These are phyloP conservation scores for Chytriomyces confervae DNA, from an alignment of 192 early-diverging fungal genomes.

Conservation along the genomic window DNA sequence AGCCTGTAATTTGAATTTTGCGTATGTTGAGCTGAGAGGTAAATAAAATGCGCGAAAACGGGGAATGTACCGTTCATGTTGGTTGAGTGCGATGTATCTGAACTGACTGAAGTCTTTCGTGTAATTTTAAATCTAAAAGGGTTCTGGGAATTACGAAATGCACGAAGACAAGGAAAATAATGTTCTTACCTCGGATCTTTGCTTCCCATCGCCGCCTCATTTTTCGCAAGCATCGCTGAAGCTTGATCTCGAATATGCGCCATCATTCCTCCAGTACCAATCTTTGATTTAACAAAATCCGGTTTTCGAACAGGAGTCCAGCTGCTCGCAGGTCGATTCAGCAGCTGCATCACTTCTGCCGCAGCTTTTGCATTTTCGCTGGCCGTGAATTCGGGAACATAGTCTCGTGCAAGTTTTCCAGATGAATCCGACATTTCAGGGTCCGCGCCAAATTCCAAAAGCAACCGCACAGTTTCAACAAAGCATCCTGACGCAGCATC, in stretches of 20 bases:
- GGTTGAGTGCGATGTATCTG: slow-evolving; percentile 39
- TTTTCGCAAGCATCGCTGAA: not conserved
- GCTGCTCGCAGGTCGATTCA: slow-evolving; percentile 6
- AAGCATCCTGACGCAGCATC: slow-evolving; percentile 47
- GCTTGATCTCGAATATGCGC: slow-evolving; percentile 31
- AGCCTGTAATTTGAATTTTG: not conserved
- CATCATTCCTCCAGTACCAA: slow-evolving; percentile 27
- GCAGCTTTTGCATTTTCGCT: not conserved
- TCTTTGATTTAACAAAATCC: slow-evolving; percentile 29
- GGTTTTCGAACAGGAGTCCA: slow-evolving; percentile 27
- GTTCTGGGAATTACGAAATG: not conserved
- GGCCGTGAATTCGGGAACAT: slow-evolving; percentile 11
- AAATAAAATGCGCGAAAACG: not conserved
- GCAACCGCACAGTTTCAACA: slow-evolving; percentile 30
- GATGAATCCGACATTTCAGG: slow-evolving; percentile 18
- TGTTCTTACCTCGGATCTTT: slow-evolving; percentile 17
- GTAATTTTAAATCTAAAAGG: slow-evolving; percentile 7
- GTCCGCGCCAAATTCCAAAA: slow-evolving; percentile 58
- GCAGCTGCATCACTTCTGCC: slow-evolving; percentile 20
- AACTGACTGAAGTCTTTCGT: slow-evolving; percentile 28
- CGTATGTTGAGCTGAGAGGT: no score
- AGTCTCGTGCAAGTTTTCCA: slow-evolving; percentile 36
- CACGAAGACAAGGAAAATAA: not conserved
- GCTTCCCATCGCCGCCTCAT: not conserved
- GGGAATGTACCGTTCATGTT: slow-evolving; percentile 13